Evolutionary conservation across 192 early-diverging fungal genomes (phyloP), one percentile per base, ranked within the genome.

Genomic region (Powellomyces hirtus): DNA sequence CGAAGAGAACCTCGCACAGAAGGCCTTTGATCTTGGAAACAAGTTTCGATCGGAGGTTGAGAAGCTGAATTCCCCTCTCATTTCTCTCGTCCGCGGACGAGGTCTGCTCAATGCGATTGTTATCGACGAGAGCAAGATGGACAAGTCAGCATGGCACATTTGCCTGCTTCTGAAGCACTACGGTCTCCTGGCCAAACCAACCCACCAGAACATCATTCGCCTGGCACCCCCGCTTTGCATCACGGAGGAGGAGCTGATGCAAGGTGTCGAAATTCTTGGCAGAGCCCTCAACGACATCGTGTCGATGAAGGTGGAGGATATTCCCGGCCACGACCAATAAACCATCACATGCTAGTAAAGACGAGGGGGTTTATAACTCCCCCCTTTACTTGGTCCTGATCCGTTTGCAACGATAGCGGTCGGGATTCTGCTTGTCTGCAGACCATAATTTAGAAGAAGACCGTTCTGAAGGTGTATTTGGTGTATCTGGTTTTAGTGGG

Each of bases 191-290:
- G 97, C 97, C 40, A 99, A 99, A 81, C 97, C 97, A 24, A 99
- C 97, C 24, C 97, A 99, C 81, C 84, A 90, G 63, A 96, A 96
- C 84, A 97, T 98, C 73, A 98, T 98, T 68, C 92, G 97, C 22
- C 83, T 98, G 64, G 94, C 96, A 1, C 96, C 96, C 49, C 93
- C 94, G 63, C 87, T 98, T 58, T 90, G 87, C 78, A 98, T 98
- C 69, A 93, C 89, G n/a, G 92, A 95, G 57, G 89, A 88, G 66
- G 89, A 98, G 75, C 84, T 98, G 22, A 78, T 86, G 75, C 73
- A 88, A 27, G 91, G 91, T 65, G 85, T 90, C 22, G 77, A 84
- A 16, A 93, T 95, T 46, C 95, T 98, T 70, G 86, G 83, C 50
- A 67, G 79, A 27, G 88, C 88, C n/a, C 77, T 98, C 45, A 68